phyloP scores from a whole-genome alignment of 345 rosid species.

The Populus tremula region DNA sequence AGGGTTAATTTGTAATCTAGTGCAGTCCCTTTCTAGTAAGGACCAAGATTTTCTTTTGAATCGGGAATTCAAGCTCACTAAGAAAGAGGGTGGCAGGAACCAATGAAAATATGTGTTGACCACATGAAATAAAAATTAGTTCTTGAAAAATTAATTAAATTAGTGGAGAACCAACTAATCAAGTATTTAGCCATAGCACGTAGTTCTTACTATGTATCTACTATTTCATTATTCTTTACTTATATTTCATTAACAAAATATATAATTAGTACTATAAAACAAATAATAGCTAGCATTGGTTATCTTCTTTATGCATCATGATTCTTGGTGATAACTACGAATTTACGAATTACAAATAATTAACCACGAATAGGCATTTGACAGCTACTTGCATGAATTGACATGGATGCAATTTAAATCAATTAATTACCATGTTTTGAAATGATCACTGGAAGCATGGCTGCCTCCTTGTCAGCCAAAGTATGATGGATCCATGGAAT shows the following conservation, averaged over 20 bases:
- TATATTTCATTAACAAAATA: no score
- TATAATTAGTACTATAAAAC: no score
- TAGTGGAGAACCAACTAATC: not conserved
- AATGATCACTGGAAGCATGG: not conserved
- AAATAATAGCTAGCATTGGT: no score
- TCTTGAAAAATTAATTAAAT: not conserved
- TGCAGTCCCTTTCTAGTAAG: not conserved
- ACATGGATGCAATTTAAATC: not conserved
- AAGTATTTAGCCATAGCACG: no score
- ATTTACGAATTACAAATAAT: no score
- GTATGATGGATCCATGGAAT: constrained; percentile 1
- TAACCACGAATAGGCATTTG: no score
- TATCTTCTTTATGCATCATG: no score
- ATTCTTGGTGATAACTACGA: no score
- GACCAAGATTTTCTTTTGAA: not conserved
- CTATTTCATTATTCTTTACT: no score
- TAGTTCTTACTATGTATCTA: no score
- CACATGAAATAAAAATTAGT: not conserved
- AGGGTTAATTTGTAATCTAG: not conserved
- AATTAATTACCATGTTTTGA: not conserved
- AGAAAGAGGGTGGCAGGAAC: not conserved
- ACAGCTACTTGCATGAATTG: no score
- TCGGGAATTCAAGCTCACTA: not conserved
- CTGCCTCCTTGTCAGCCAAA: not conserved
- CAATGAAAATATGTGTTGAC: not conserved